These are phyloP conservation scores for Isabelozyma rhagii DNA, from an alignment of 805 yeast genomes.

Conservation along the genomic window DNA sequence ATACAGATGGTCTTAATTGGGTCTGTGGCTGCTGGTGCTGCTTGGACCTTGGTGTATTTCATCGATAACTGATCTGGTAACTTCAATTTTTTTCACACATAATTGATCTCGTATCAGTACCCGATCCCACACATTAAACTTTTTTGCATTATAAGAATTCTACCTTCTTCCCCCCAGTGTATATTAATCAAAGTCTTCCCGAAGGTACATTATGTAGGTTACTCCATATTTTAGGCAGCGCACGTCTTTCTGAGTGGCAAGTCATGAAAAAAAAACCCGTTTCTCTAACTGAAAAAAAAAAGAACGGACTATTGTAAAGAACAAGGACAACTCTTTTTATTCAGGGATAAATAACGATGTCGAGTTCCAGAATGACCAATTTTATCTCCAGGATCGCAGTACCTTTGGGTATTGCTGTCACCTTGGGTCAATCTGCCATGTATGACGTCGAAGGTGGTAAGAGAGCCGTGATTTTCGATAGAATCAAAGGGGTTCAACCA, in stretches of 20 bases:
- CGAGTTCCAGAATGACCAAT: slow-evolving; percentile 29
- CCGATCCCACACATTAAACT: not conserved
- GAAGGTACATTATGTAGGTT: not conserved
- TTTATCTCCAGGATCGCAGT: slow-evolving; percentile 51
- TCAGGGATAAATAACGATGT: slow-evolving; percentile 16
- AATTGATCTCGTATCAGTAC: slow-evolving; percentile 5
- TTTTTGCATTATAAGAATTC: not conserved
- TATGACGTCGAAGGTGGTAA: slow-evolving; percentile 96
- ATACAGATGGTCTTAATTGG: slow-evolving; percentile 92
- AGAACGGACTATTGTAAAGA: no score
- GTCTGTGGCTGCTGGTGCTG: slow-evolving; percentile 96
- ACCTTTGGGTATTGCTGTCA: slow-evolving; percentile 66
- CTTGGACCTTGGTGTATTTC: slow-evolving; percentile 84
- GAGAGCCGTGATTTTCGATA: slow-evolving; percentile 92
- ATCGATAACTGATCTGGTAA: slow-evolving; percentile 42
- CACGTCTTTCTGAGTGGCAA: not conserved
- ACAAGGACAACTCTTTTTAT: not conserved
- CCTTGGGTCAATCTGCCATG: slow-evolving; percentile 77
- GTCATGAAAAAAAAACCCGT: not conserved
- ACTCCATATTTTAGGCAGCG: not conserved
- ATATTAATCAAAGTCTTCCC: not conserved
- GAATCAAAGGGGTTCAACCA: slow-evolving; percentile 83
- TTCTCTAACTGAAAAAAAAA: no score
- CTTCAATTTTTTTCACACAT: slow-evolving; percentile 46
- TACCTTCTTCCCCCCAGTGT: not conserved